phyloP scores from a whole-genome alignment of 257 asterid species.

The Ilex aquifolium region DNA sequence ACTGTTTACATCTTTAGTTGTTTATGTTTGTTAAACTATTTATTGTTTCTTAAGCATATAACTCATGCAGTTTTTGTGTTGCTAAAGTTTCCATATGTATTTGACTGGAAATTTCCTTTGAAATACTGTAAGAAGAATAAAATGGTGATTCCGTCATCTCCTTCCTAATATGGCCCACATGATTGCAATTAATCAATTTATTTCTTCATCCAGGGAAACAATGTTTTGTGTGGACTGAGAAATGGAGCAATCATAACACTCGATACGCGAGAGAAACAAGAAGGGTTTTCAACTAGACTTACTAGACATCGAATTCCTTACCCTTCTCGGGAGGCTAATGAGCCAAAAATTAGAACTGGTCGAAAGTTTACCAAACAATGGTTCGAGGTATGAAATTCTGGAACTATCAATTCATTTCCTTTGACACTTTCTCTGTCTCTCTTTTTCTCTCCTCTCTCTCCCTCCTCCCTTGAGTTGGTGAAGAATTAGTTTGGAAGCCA shows the following conservation, averaged over 20 bases:
- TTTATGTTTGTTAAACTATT: not conserved
- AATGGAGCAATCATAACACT: constrained; percentile 69
- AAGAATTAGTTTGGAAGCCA: too few relatives aligned
- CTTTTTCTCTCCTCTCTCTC: too few relatives aligned
- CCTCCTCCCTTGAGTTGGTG: too few relatives aligned
- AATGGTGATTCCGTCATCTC: too few relatives aligned
- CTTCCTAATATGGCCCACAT: too few relatives aligned
- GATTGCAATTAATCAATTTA: not conserved
- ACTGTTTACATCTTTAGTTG: not conserved
- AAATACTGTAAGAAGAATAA: too few relatives aligned
- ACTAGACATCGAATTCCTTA: constrained; percentile 10
- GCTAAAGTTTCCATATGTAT: too few relatives aligned
- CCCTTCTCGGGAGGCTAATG: not conserved
- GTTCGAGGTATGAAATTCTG: constrained; percentile 16
- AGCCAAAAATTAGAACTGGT: constrained; percentile 14
- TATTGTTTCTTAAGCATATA: too few relatives aligned
- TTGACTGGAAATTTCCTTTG: too few relatives aligned
- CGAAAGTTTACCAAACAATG: constrained; percentile 14
- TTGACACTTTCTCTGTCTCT: too few relatives aligned
- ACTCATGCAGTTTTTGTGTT: too few relatives aligned
- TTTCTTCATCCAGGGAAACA: constrained; percentile 47
- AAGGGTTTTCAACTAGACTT: constrained; percentile 25
- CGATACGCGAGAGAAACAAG: constrained; percentile 76
- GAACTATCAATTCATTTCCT: not conserved
- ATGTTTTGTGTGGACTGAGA: constrained; percentile 75